Conservation (phyloP, 305 asterid species). For the Galium porrigens region DNA sequence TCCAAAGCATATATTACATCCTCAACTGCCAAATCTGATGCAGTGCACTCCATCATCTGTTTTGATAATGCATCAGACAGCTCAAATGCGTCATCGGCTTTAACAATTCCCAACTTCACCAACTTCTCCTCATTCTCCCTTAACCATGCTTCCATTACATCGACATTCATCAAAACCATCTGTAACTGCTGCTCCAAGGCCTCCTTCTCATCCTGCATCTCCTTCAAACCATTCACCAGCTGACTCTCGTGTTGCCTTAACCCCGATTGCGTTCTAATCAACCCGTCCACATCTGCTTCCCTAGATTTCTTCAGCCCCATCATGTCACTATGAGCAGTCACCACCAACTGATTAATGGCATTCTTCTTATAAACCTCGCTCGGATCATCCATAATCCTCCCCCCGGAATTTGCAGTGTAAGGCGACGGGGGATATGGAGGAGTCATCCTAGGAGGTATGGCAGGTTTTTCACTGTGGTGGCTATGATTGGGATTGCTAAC, state of each 20-base stretch:
- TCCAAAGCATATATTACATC: conserved; percentile 75
- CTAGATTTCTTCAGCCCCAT: conserved; percentile 45
- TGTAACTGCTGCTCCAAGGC: conserved; percentile 84
- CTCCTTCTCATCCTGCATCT: conserved; percentile 80
- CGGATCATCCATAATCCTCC: conserved; percentile 50
- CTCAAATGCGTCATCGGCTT: conserved; percentile 57
- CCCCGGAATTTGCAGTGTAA: conserved; percentile 30
- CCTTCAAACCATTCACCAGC: conserved; percentile 51
- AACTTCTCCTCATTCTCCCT: conserved; percentile 56
- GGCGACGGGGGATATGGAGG: conserved; percentile 49
- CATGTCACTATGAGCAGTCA: conserved; percentile 39
- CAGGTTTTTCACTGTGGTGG: conserved; percentile 30
- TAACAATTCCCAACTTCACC: conserved; percentile 21
- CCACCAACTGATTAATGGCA: conserved; percentile 51
- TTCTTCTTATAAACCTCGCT: conserved; percentile 51
- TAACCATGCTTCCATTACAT: conserved; percentile 60
- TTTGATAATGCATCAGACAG: conserved; percentile 53
- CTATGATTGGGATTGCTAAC: conserved; percentile 6
- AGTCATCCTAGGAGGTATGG: conserved; percentile 50
- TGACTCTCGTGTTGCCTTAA: conserved; percentile 59
- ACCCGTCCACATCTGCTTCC: conserved; percentile 73
- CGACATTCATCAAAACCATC: conserved; percentile 62
- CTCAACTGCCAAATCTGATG: conserved; percentile 67
- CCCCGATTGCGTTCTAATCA: conserved; percentile 42
- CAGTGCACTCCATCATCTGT: conserved; percentile 67